These are phyloP conservation scores for Termitomyces heimii DNA, from an alignment of 768 basidiomycete species.

Conservation along the genomic window DNA sequence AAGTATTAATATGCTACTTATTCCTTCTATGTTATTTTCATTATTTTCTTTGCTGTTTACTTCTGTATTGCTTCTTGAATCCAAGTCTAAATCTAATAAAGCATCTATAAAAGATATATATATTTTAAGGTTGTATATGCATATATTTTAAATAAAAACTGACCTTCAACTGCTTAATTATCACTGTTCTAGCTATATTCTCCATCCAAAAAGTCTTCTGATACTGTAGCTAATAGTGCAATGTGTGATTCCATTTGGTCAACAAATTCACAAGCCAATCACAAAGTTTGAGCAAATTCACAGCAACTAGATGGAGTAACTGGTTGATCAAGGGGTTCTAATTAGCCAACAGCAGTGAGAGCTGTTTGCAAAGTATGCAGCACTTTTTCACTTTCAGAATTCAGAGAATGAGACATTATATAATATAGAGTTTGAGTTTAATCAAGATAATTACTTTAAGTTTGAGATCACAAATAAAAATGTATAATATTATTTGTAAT, in stretches of 20 bases:
- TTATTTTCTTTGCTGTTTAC: too few relatives aligned
- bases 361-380: neutral
- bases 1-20: too few relatives aligned
- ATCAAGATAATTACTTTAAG: too few relatives aligned
- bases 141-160: neutral
- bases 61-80: too few relatives aligned
- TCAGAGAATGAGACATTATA: too few relatives aligned
- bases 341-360: neutral
- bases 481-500: too few relatives aligned
- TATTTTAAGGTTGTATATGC: neutral
- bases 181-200: neutral
- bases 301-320: neutral
- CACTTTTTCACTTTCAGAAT: neutral
- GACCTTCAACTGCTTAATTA: neutral
- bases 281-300: neutral
- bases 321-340: neutral
- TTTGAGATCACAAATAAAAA: too few relatives aligned
- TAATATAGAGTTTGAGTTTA: too few relatives aligned
- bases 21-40: too few relatives aligned
- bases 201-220: neutral
- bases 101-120: too few relatives aligned
- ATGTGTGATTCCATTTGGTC: neutral
- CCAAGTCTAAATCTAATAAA: too few relatives aligned
- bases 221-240: neutral
- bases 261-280: neutral